Conservation (phyloP, 768 basidiomycete species). For the Austroboletus festivus region DNA sequence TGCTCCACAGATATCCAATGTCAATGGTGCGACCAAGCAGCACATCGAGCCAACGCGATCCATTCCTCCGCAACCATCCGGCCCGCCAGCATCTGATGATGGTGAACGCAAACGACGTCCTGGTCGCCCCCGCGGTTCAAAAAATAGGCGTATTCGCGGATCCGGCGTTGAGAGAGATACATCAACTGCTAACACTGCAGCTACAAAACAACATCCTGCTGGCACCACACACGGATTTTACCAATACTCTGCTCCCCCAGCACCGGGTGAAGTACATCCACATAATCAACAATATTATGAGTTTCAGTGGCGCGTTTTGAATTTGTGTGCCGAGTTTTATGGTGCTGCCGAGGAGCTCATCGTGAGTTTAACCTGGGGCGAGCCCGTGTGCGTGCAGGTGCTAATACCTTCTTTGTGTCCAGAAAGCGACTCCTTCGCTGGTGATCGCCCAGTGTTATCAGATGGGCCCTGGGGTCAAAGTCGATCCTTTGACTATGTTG, state of each 20-base stretch:
- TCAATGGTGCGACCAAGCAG: constrained; percentile 17
- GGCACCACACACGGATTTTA: constrained; percentile 42
- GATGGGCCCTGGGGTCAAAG: constrained; percentile 62
- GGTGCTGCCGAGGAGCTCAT: constrained; percentile 81
- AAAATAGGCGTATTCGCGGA: constrained; percentile 56
- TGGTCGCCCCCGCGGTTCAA: constrained; percentile 76
- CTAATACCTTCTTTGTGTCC: constrained; percentile 11
- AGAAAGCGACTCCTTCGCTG: constrained; percentile 59
- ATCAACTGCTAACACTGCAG: constrained; percentile 9
- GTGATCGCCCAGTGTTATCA: constrained; percentile 82
- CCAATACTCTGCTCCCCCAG: constrained; percentile 40
- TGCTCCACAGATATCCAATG: constrained; percentile 13
- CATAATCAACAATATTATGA: constrained; percentile 81
- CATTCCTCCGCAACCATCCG: constrained; percentile 22
- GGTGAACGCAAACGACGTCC: constrained; percentile 63
- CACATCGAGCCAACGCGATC: constrained; percentile 27
- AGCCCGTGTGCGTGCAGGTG: constrained; percentile 2
- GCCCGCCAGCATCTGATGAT: constrained; percentile 27
- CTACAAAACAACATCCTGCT: constrained; percentile 31
- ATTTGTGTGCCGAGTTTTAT: constrained; percentile 83
- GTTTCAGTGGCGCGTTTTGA: constrained; percentile 82
- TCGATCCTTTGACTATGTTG: constrained; percentile 73
- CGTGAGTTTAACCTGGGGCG: constrained; percentile 43
- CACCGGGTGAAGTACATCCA: constrained; percentile 48
- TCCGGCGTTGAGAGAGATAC: constrained; percentile 28